Evolutionary conservation across 202 grass and related monocot species (phyloP), one percentile per base, ranked within the genome.

Genomic region (Cymbopogon flexuosus): DNA sequence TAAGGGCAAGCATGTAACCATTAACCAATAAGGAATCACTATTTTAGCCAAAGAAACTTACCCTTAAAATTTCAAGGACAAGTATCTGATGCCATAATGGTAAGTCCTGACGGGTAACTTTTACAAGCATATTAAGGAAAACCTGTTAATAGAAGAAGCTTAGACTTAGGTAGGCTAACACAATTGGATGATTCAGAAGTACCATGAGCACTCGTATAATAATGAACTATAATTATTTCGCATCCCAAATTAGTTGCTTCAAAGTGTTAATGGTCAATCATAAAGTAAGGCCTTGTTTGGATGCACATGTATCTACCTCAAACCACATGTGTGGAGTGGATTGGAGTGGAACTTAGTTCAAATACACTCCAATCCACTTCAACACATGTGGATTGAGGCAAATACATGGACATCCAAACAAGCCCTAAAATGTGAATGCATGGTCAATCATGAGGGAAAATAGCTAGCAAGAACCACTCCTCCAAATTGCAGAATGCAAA

Each of bases 81-180:
- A 98, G 95, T 86, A 98, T 98, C 43, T 86, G 92, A 84, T 98
- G 95, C 95, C 95, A 98, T 82, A 98, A 90, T 73, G 95, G 95
- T 77, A 98, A 88, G 87, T 98, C 92, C 81, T 93, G 86, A 71
- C 90, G 73, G 64, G 92, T 94, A 81, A 98, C 92, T 86, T 98
- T 98, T 57, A 98, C 95, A 64, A 98, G 88, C 88, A 94, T 94
- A 75, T 98, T 98, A 71, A 98, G 90, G 62, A 98, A 98, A 57
- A 98, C 95, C 95, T 98, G 86, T 60, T 63, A 89, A 80, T 12
- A 62, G 15, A 87, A 77, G 22, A 16, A 89, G 33, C 75, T 83
- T 83, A 72, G 30, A 46, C 47, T 47, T 62, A 79, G 49, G 39
- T 79, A 76, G 39, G 74, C 78, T 63, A 79, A 39, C 36, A 78